Conservation (phyloP, 805 yeast species). For the Tetrapisispora fleetii region DNA sequence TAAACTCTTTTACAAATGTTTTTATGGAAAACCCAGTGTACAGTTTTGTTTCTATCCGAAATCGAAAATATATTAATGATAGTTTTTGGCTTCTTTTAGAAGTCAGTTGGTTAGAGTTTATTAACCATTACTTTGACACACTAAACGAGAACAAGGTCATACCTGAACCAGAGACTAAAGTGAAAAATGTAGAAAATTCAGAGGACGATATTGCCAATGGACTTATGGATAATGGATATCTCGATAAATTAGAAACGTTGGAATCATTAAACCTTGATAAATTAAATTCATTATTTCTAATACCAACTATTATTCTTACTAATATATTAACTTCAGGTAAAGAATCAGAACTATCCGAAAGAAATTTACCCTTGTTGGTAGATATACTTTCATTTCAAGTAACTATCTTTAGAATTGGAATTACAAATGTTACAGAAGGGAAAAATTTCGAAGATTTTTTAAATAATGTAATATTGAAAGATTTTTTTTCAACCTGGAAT, state of each 20-base stretch:
- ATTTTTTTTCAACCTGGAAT: conserved; percentile 1
- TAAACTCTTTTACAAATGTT: neutral
- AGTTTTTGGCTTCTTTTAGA: conserved; percentile 1
- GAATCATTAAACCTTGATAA: neutral
- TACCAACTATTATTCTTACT: neutral
- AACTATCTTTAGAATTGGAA: neutral
- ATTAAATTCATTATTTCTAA: neutral
- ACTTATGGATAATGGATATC: neutral
- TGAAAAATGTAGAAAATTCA: neutral
- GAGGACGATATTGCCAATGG: neutral
- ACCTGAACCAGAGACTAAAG: neutral
- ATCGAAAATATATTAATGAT: neutral
- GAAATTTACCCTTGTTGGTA: neutral
- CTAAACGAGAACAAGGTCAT: neutral
- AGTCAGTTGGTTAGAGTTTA: conserved; percentile 2
- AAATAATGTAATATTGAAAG: neutral
- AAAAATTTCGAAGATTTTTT: neutral
- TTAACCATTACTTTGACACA: neutral
- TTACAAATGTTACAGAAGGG: neutral
- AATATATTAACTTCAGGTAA: neutral
- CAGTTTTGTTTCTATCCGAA: neutral
- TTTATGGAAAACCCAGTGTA: neutral
- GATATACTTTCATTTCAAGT: conserved; percentile 1
- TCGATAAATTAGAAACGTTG: neutral
- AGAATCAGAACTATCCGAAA: neutral